Evolutionary conservation across 1,284 basidiomycete genomes (phyloP), one percentile per base, ranked within the genome.

Genomic region (Trametes hirsuta): DNA sequence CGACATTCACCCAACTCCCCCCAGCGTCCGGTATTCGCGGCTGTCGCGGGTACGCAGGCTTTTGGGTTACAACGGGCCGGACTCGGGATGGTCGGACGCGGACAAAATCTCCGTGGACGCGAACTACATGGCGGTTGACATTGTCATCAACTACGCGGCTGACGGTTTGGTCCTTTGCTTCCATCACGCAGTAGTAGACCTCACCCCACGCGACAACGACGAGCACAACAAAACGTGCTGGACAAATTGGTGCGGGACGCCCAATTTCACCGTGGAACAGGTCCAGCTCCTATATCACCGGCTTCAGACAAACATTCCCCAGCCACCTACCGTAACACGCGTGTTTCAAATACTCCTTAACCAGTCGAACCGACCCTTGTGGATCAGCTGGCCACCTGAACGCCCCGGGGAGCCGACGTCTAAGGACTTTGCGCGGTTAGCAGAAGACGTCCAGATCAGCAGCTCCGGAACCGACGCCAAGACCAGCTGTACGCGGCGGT

Each of bases 181-280:
- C 81, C 91, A 98, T 66, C 96, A 99, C 71, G 93, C 95, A 34
- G 88, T 91, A 58, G 84, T 85, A 55, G 89, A 92, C 77, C 82
- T 90, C 53, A 79, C 78, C n/a, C 84, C 88, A n/a, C 76, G 77
- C 55, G 95, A 97, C 81, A 95, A 95, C 70, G 91, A 97, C 73
- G 86, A 89, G 70, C 73, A 77, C 50, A 73, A 83, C 70, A 91
- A 91, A 75, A 90, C 90, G 1, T 79, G 83, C 39, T 98, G 96
- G 96, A 85, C 93, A 10, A 98, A 97, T 74, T 97, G 92, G 90
- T 98, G 96, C 74, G 95, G 95, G 55, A 94, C 93, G 0, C 87
- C 84, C 5, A 73, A 71, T 60, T 82, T 91, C 82, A 71, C 70
- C 68, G 56, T 71, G 61, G 79, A 86, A 18, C 83, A 91, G 66